These are phyloP conservation scores for Colletotrichum sp. DNA, from an alignment of 2,329 filamentous ascomycete species.

Conservation along the genomic window DNA sequence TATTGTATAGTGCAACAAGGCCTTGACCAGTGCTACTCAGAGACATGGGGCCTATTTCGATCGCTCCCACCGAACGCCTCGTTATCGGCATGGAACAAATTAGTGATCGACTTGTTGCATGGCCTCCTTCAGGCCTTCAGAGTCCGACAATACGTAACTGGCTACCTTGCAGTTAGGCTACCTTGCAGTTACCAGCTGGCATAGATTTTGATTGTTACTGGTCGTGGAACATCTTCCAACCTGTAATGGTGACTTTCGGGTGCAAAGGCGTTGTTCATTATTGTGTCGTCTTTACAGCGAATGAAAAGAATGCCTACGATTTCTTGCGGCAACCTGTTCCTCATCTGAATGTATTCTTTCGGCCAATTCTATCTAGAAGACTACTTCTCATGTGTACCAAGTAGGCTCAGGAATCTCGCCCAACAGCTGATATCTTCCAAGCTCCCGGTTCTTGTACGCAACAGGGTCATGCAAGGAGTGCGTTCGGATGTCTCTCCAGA, in stretches of 20 bases:
- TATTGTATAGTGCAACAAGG: not conserved
- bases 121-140: not conserved
- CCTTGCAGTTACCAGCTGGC: not conserved
- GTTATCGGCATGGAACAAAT: not conserved
- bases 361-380: not conserved
- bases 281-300: not conserved
- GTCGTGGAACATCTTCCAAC: not conserved
- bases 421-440: conserved; percentile 62
- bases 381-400: conserved; percentile 59
- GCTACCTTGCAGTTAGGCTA: not conserved
- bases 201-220: not conserved
- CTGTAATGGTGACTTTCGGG: rapidly evolving
- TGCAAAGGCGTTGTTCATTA: not conserved
- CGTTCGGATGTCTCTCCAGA: conserved; percentile 70
- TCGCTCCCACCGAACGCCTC: not conserved
- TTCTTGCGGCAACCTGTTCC: not conserved
- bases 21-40: not conserved
- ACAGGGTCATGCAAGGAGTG: conserved; percentile 72
- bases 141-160: not conserved
- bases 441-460: conserved; percentile 68
- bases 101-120: not conserved
- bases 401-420: conserved; percentile 61
- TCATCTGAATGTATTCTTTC: not conserved
- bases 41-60: not conserved
- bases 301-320: not conserved